Evolutionary conservation across 2,329 filamentous ascomycete species (phyloP).

Genomic region (Epichloe aotearoae): DNA sequence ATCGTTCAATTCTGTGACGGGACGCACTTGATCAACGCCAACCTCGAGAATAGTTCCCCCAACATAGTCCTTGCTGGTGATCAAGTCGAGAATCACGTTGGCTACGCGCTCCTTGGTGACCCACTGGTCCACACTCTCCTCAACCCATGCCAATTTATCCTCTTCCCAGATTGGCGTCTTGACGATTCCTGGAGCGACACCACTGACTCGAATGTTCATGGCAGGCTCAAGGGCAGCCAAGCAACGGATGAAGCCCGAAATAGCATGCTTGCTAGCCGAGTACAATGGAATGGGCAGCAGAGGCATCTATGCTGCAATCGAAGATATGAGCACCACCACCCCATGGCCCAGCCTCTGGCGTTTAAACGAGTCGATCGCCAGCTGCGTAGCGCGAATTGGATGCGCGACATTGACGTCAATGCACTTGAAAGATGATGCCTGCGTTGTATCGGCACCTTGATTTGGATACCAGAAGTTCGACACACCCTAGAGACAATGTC

Average conservation of each 20-base stretch:
- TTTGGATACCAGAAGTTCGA: slow-evolving; percentile 2
- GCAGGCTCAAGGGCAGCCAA: slow-evolving; percentile 17
- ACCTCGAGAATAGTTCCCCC: slow-evolving; percentile 13
- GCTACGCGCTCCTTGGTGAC: slow-evolving; percentile 23
- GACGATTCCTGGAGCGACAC: slow-evolving; percentile 23
- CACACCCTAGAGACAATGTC: background rate
- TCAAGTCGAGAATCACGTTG: slow-evolving; percentile 21
- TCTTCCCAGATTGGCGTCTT: slow-evolving; percentile 25
- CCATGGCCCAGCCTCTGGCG: slow-evolving; percentile 8
- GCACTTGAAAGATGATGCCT: slow-evolving; percentile 2
- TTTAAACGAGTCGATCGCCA: slow-evolving; percentile 17
- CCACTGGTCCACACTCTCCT: slow-evolving; percentile 17
- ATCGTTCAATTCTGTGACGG: slow-evolving; percentile 5
- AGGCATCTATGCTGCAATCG: slow-evolving; percentile 14
- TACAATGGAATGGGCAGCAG: slow-evolving; percentile 15
- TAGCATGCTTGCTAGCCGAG: slow-evolving; percentile 15
- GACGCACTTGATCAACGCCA: slow-evolving; percentile 2
- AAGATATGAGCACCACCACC: slow-evolving; percentile 15
- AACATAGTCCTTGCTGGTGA: slow-evolving; percentile 15
- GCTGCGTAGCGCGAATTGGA: slow-evolving; percentile 18
- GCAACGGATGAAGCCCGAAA: slow-evolving; percentile 19
- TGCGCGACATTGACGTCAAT: slow-evolving; percentile 20
- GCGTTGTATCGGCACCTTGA: slow-evolving; percentile 1
- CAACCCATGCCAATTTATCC: slow-evolving; percentile 21
- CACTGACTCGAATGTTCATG: slow-evolving; percentile 18